Conservation (phyloP, 2,329 filamentous ascomycete genomes). For the Penicillium hesseltinei region DNA sequence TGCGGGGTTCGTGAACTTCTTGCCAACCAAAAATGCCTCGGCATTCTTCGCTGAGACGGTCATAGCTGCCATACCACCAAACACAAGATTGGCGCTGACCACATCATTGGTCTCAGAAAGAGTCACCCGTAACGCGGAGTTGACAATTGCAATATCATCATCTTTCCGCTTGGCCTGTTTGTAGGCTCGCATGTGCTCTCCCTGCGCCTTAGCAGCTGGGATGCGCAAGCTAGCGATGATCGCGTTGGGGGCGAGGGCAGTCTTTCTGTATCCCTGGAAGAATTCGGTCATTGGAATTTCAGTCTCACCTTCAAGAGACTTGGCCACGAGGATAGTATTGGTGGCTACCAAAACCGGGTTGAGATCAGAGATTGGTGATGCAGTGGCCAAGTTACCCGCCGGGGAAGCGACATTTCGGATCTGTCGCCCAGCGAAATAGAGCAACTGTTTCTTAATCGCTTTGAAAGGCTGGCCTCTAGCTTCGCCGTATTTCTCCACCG, state of each 20-base stretch:
- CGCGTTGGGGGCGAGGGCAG: conserved; percentile 75
- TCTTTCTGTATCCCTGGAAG: conserved; percentile 87
- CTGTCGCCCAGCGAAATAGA: conserved; percentile 91
- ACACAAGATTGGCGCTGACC: conserved; percentile 74
- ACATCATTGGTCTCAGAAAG: conserved; percentile 69
- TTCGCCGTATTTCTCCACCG: conserved; percentile 73
- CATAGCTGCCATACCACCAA: conserved; percentile 91
- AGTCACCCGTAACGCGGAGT: conserved; percentile 74
- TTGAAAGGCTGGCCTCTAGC: conserved; percentile 73
- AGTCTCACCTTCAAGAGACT: conserved; percentile 67
- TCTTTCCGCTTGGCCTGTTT: conserved; percentile 98
- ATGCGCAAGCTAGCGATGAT: conserved; percentile 87
- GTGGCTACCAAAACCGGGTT: conserved; percentile 92
- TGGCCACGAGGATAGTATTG: conserved; percentile 77
- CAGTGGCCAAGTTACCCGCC: conserved; percentile 89
- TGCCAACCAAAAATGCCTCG: conserved; percentile 70
- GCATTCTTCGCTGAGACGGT: conserved; percentile 84
- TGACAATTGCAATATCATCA: conserved; percentile 97
- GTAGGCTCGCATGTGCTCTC: conserved; percentile 84
- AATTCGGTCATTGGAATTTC: conserved; percentile 92
- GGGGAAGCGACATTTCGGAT: conserved; percentile 98
- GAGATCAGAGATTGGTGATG: conserved; percentile 92
- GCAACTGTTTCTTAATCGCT: conserved; percentile 90
- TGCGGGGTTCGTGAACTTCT: conserved; percentile 72
- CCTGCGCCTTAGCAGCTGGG: conserved; percentile 68